Conservation (phyloP, 2,329 filamentous ascomycete genomes). For the Aspergillus persii region DNA sequence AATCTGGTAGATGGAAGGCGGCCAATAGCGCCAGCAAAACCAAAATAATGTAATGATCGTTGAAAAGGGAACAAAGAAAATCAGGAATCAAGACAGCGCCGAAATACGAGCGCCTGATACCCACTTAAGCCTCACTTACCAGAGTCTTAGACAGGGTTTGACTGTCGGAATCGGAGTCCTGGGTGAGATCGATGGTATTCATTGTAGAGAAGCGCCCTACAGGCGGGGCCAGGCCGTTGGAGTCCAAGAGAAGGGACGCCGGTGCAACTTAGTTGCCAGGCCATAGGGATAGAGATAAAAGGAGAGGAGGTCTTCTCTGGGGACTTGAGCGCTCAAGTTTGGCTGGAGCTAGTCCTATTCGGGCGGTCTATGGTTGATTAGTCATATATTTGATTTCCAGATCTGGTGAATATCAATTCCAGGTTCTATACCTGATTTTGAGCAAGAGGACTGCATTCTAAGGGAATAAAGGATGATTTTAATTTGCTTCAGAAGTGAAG, state of each 20-base stretch:
- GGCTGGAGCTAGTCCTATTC: not conserved
- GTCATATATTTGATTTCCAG: not conserved
- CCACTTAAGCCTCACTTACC: slow-evolving; percentile 7
- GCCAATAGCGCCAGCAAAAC: not conserved
- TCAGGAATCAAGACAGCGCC: not conserved
- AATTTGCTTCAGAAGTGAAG: not conserved
- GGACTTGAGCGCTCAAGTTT: not conserved
- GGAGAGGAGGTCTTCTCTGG: not conserved
- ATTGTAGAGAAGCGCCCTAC: slow-evolving; percentile 7
- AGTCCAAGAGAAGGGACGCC: not conserved
- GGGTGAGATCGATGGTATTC: slow-evolving; percentile 25
- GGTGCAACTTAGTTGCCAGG: not conserved
- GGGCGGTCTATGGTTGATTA: not conserved
- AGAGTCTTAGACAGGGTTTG: slow-evolving; percentile 1
- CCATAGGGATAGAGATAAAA: not conserved
- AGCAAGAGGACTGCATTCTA: not conserved
- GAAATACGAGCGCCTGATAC: not conserved
- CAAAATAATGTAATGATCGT: not conserved
- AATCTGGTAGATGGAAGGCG: not conserved
- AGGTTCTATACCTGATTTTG: not conserved
- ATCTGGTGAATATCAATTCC: slow-evolving; percentile 1
- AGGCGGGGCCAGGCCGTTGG: not conserved
- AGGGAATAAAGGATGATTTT: not conserved
- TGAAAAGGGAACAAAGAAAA: not conserved
- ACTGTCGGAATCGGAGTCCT: slow-evolving; percentile 24